Evolutionary conservation across 106 monocot genomes (phyloP).

Genomic region (Dioscorea zingiberensis): DNA sequence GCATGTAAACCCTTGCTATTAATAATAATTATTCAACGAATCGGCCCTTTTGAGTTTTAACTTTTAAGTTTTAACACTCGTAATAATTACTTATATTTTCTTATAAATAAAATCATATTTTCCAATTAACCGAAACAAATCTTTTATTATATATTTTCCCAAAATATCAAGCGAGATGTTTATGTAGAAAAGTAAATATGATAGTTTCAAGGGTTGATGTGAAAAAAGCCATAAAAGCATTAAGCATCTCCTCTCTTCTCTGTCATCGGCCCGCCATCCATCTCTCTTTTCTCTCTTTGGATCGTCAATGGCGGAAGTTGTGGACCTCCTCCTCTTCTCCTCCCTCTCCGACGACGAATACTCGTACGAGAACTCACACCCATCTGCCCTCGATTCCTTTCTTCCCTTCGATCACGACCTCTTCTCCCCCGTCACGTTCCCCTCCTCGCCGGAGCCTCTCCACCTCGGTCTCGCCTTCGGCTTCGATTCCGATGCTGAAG

Average conservation of each 20-base stretch:
- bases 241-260: neutral
- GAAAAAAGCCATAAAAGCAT: neutral
- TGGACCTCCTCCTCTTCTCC: conserved; percentile 3
- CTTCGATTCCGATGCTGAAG: conserved; percentile 8
- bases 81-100: too few relatives aligned
- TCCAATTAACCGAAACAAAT: too few relatives aligned
- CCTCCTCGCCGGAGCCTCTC: neutral
- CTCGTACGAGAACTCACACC: neutral
- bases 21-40: too few relatives aligned
- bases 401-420: neutral
- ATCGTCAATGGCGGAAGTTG: conserved; percentile 1
- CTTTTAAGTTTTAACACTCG: too few relatives aligned
- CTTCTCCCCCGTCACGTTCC: neutral
- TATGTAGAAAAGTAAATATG: too few relatives aligned
- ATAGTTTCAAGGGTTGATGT: too few relatives aligned
- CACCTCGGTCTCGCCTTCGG: conserved; percentile 11
- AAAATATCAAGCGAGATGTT: too few relatives aligned
- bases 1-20: too few relatives aligned
- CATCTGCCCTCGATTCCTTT: neutral
- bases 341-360: neutral
- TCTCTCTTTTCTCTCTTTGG: neutral
- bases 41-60: too few relatives aligned
- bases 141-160: too few relatives aligned
- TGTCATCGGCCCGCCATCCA: neutral
- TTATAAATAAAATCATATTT: too few relatives aligned